Base-by-base conservation (phyloP, 139 green algal genomes). In the Chlamydomonas incerta region DNA sequence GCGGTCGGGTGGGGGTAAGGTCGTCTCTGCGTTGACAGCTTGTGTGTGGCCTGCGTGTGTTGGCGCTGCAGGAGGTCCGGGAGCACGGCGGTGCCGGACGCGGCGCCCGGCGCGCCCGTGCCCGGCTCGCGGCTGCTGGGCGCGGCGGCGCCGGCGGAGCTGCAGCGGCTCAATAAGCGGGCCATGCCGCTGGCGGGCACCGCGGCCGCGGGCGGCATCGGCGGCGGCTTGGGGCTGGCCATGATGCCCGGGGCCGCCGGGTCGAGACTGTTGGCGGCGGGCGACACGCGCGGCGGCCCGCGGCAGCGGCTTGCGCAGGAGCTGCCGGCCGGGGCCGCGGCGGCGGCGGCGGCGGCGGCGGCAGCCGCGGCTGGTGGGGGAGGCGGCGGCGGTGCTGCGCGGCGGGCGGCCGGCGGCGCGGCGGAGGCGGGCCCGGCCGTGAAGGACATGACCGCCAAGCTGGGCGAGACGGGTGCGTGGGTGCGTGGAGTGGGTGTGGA, bases 371-470 rank as follows among this genome's bases (percentile, higher is more conserved):
- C 21, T 18, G 26, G 15, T 26, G 55, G 33, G 55, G 33, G 28
- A 28, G 20, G 29, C 24, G n/a, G 37, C 20, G 66, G 74, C 20
- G n/a, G 18, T 20, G 18, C 3, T 13, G 14, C 2, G 60, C 26
- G 26, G 60, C 60, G 26, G 26, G 60, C 11, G 3, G 60, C 26
- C 3, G 60, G 60, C 26, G 60, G 60, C 60, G 60, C 18, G 26
- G 60, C 14, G 14, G 60, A 1, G 13, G 60, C 18, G 26, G 60
- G 60, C 26, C 18, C 3, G 26, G 60, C 14, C 4, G 74, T 72
- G 14, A 52, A 15, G 55, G 76, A 83, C 62, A 83, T 83, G 76
- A 83, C 76, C 5, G 76, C 76, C 0, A 83, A 83, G 63, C 76
- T 83, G 62, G 76, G 76, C 17, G 76, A 83, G 10, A 72, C 55